Percentiles rank a stretch among this genome's conserved stretches.
Conservation (phyloP, 305 asterid genomes). For the Rubia occidens region DNA sequence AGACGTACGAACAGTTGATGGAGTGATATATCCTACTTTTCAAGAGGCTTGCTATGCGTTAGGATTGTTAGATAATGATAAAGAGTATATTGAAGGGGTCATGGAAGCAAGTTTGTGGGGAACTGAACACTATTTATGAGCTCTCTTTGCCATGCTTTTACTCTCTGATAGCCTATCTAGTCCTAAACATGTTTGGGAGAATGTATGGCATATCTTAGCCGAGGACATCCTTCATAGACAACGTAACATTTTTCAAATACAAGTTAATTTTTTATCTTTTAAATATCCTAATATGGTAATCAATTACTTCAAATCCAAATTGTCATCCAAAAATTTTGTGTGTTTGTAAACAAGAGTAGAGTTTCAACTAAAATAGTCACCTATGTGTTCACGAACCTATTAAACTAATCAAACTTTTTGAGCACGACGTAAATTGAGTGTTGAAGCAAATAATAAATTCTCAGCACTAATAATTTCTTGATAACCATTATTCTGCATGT, state of each 20-base stretch:
- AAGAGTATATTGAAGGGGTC: neutral
- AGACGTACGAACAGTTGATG: neutral
- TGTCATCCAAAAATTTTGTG: too few relatives aligned
- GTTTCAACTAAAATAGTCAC: too few relatives aligned
- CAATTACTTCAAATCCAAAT: too few relatives aligned
- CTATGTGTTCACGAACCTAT: too few relatives aligned
- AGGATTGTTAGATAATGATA: slow-evolving; percentile 4
- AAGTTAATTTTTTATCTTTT: neutral
- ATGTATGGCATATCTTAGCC: neutral
- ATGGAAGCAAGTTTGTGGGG: neutral
- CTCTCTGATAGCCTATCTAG: neutral
- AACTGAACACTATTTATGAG: neutral
- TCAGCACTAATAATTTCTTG: too few relatives aligned
- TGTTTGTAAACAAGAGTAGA: too few relatives aligned
- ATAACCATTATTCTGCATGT: too few relatives aligned
- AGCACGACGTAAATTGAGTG: too few relatives aligned
- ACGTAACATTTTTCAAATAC: neutral
- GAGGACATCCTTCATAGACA: neutral
- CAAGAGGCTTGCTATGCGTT: neutral
- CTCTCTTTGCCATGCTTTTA: neutral
- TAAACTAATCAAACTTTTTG: too few relatives aligned
- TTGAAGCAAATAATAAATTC: too few relatives aligned
- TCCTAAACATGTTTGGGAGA: neutral
- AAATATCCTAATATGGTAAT: neutral
- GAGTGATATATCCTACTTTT: neutral